These are phyloP conservation scores for Trichoderma aggressivum DNA, from an alignment of 2,329 filamentous ascomycete genomes.

Conservation along the genomic window DNA sequence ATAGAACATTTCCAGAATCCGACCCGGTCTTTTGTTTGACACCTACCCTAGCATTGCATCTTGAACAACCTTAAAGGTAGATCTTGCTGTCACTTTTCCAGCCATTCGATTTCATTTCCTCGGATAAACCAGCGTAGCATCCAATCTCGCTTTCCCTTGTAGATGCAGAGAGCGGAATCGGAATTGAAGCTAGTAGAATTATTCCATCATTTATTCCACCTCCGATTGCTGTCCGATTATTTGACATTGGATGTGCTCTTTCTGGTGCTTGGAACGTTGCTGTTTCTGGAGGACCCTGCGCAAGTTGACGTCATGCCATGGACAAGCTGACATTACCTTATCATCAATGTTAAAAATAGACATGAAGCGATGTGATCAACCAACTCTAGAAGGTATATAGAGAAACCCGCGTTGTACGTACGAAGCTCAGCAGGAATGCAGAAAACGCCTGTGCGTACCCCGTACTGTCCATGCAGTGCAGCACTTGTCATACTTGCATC, in stretches of 20 bases:
- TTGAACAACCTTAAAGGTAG: background rate
- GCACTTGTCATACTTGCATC: background rate
- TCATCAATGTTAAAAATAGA: background rate
- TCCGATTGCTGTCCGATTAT: background rate
- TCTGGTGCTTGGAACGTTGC: background rate
- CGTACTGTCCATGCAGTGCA: background rate
- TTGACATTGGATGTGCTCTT: background rate
- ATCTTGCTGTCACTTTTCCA: background rate
- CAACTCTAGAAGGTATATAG: background rate
- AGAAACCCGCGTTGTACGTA: background rate
- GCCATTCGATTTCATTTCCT: background rate
- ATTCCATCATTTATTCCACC: background rate
- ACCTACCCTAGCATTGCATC: background rate
- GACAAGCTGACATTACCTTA: background rate
- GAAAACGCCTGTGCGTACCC: background rate
- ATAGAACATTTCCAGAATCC: background rate
- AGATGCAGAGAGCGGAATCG: background rate
- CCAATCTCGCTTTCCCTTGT: background rate
- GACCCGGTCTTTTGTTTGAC: background rate
- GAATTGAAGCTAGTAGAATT: background rate
- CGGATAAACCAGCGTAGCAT: background rate
- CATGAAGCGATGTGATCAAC: background rate
- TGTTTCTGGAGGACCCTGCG: background rate
- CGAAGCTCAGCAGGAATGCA: background rate
- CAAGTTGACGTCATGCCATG: slow-evolving; percentile 1